Evolutionary conservation across 2,329 filamentous ascomycete genomes (phyloP), one percentile per base, ranked within the genome.

Genomic region (Zalaria obscura): DNA sequence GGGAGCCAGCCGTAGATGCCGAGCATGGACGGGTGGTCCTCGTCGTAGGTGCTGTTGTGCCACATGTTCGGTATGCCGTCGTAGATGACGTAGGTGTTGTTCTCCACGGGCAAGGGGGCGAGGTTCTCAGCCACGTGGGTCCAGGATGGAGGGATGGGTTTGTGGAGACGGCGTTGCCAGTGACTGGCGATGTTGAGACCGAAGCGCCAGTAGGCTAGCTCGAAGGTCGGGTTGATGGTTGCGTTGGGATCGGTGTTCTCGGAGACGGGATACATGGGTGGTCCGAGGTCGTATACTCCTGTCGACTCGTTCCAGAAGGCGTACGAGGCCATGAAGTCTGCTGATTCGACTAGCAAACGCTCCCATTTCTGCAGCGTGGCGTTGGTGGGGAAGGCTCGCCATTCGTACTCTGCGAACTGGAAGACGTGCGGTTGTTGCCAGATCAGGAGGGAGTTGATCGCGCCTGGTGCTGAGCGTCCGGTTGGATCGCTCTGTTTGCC

Each of bases 361-460:
- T 77, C 68, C 75, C 75, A 78, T 29, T 65, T 66, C 34, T 52
- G 39, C 4, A 78, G 52, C 0, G 67, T 73, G 4, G 58, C 52
- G 3, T 55, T 40, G 5, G 56, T 62, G 0, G 68, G 65, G 40
- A 60, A 66, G 0, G 61, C 61, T 25, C 69, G 62, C 49, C 70
- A 76, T 50, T 74, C 69, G 11, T 69, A 56, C 52, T 76, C 73
- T 0, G 74, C 75, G 49, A 77, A 73, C 50, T 73, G 74, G 63
- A 77, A 70, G 0, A 69, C 64, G 51, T 78, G 75, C 5, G 73
- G 73, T 49, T 77, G 75, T 48, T 78, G 75, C 75, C 75, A 78
- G 43, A 77, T 71, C 3, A 79, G 58, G 1, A 78, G 58, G 6
- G 67, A 69, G 52, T 78, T 78, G 52, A 78, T 77, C 47, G 74